These are phyloP conservation scores for Pleoardoris graminearum DNA, from an alignment of 2,329 filamentous ascomycete genomes.

Conservation along the genomic window DNA sequence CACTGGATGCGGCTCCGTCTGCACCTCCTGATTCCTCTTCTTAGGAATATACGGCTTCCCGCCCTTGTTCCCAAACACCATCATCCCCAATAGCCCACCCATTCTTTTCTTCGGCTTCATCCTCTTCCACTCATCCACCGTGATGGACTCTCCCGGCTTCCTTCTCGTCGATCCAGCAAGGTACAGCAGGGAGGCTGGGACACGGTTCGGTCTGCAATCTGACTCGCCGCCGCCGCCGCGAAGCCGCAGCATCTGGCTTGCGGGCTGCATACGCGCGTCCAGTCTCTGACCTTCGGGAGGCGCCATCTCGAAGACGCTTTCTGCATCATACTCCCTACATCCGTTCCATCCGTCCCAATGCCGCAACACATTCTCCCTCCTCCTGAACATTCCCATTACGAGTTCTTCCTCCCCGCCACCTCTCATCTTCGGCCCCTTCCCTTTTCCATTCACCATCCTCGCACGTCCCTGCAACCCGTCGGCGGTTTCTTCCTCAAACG, in stretches of 20 bases:
- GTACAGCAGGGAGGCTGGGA: slow-evolving; percentile 26
- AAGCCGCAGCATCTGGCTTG: not conserved
- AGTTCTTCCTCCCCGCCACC: not conserved
- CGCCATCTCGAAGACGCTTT: too few relatives aligned
- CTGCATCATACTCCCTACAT: too few relatives aligned
- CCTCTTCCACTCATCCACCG: slow-evolving; percentile 24
- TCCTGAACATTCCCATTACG: not conserved
- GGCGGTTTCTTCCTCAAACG: not conserved
- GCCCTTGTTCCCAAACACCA: slow-evolving; percentile 22
- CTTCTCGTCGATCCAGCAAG: slow-evolving; percentile 26
- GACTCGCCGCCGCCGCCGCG: not conserved
- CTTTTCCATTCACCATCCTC: not conserved
- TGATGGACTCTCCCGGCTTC: slow-evolving; percentile 14
- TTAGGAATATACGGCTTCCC: slow-evolving; percentile 15
- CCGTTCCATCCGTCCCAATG: not conserved
- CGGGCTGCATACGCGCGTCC: not conserved
- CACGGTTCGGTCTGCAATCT: not conserved
- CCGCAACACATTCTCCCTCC: too few relatives aligned
- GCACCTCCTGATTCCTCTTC: not conserved
- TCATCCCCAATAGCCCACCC: slow-evolving; percentile 30
- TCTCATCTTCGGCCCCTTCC: not conserved
- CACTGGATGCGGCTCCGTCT: not conserved
- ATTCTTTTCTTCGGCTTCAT: slow-evolving; percentile 26
- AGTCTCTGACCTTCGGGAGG: not conserved
- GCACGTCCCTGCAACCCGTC: not conserved